A percentile compares a stretch with the other conserved stretches of the same genome.
Evolutionary conservation across 805 yeast species (phyloP).

Genomic region (Clavispora vitiphila): DNA sequence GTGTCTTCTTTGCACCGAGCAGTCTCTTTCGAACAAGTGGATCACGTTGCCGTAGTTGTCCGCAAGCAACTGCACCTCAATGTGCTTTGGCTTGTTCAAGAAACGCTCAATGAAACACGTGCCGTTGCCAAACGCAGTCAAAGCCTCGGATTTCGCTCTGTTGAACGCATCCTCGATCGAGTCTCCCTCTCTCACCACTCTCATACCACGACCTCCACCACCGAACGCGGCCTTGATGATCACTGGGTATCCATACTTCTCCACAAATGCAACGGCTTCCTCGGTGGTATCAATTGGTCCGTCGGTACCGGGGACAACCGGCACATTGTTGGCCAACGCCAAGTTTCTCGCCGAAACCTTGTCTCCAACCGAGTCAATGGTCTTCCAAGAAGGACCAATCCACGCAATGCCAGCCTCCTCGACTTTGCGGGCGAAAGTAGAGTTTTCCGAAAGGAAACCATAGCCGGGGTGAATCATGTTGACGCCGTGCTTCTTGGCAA

Average conservation of each 20-base stretch:
- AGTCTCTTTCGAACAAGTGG: slow-evolving; percentile 95
- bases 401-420: slow-evolving; percentile 88
- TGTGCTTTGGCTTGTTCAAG: slow-evolving; percentile 92
- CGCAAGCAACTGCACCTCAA: slow-evolving; percentile 93
- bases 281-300: slow-evolving; percentile 84
- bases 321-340: slow-evolving; percentile 78
- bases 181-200: slow-evolving; percentile 97
- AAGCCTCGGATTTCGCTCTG: slow-evolving; percentile 93
- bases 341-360: slow-evolving; percentile 90
- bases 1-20: slow-evolving; percentile 99
- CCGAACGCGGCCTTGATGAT: slow-evolving; percentile 98
- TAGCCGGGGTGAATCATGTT: slow-evolving; percentile 39
- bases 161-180: slow-evolving; percentile 84
- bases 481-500: slow-evolving; percentile 49
- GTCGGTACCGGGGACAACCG: slow-evolving; percentile 96
- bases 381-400: slow-evolving; percentile 88
- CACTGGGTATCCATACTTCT: slow-evolving; percentile 86
- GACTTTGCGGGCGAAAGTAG: slow-evolving; percentile 90
- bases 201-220: slow-evolving; percentile 99
- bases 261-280: slow-evolving; percentile 78
- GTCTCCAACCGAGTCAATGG: slow-evolving; percentile 94
- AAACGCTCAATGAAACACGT: slow-evolving; percentile 97
- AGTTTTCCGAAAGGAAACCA: slow-evolving; percentile 80
- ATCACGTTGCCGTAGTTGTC: slow-evolving; percentile 92
- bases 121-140: slow-evolving; percentile 95